Percentiles rank a stretch among this genome's conserved stretches.
Evolutionary conservation across 495 filamentous ascomycete species (phyloP).

Genomic region (Aspergillus ellipticus): DNA sequence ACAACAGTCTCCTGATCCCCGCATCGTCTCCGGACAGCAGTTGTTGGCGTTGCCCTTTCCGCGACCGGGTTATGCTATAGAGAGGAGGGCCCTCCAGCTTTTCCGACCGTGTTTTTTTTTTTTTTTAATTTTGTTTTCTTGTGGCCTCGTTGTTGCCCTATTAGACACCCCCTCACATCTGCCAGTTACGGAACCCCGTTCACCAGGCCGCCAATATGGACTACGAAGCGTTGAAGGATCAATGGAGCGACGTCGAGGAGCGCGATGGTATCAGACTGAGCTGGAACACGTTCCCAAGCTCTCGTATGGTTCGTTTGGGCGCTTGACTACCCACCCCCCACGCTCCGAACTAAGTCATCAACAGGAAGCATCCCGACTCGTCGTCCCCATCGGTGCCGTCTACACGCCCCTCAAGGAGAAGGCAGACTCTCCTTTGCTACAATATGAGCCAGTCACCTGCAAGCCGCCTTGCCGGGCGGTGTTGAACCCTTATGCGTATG

Average conservation of each 20-base stretch:
- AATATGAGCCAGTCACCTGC: conserved; percentile 97
- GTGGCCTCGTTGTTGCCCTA: conserved; percentile 14
- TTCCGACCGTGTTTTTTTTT: conserved; percentile 20
- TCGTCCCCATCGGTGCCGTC: conserved; percentile 93
- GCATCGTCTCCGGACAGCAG: conserved; percentile 24
- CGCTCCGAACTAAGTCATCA: conserved; percentile 20
- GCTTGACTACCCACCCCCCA: conserved; percentile 2
- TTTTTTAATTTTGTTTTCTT: conserved; percentile 14
- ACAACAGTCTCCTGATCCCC: conserved; percentile 31
- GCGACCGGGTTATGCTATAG: conserved; percentile 35
- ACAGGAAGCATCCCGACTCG: conserved; percentile 93
- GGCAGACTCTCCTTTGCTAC: conserved; percentile 79
- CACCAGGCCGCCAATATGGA: conserved; percentile 54
- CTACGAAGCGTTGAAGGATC: conserved; percentile 83
- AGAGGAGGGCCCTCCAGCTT: conserved; percentile 16
- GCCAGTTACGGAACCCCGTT: conserved; percentile 26
- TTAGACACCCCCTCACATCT: conserved; percentile 22
- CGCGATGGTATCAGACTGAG: conserved; percentile 94
- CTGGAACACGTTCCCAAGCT: conserved; percentile 99
- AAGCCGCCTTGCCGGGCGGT: conserved; percentile 95
- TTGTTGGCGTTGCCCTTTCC: conserved; percentile 21
- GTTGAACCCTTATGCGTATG: conserved; percentile 93
- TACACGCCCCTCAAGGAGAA: conserved; percentile 98
- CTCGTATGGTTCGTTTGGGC: conserved; percentile 73
- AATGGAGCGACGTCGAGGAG: conserved; percentile 97